Evolutionary conservation across 768 basidiomycete genomes (phyloP).

Genomic region (Russula sp.): DNA sequence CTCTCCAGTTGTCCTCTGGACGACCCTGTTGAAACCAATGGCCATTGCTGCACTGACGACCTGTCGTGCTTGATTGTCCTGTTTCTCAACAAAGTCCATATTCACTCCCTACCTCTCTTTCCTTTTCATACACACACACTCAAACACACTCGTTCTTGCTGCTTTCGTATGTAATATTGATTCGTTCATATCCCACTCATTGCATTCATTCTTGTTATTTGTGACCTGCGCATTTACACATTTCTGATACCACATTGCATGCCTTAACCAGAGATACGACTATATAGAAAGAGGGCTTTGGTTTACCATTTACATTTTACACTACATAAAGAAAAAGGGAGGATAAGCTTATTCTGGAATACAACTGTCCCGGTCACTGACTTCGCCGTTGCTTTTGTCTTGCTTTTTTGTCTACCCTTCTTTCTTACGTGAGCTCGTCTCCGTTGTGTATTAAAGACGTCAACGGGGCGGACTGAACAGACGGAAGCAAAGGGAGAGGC

Average conservation of each 20-base stretch:
- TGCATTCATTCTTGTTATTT: conserved; percentile 17
- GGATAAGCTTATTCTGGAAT: conserved; percentile 14
- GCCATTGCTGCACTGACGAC: background rate
- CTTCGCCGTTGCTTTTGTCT: conserved; percentile 4
- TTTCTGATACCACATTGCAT: conserved; percentile 21
- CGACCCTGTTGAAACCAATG: background rate
- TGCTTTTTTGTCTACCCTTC: background rate
- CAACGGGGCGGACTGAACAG: conserved; percentile 6
- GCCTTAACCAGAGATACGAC: conserved; percentile 9
- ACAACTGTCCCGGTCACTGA: background rate
- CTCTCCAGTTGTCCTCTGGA: background rate
- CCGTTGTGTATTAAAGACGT: conserved; percentile 2
- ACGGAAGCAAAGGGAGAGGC: conserved; percentile 11
- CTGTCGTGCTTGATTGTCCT: background rate
- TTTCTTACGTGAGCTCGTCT: conserved; percentile 13
- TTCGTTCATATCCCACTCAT: conserved; percentile 9
- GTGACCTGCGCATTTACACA: conserved; percentile 19
- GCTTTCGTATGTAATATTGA: conserved; percentile 7
- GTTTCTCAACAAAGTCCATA: background rate
- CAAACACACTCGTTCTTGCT: conserved; percentile 8
- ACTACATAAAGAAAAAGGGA: conserved; percentile 5
- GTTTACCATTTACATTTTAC: conserved; percentile 13
- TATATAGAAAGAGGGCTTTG: conserved; percentile 19
- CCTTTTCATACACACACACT: background rate
- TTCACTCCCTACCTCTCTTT: background rate